A percentile compares a stretch with the other conserved stretches of the same genome.
Evolutionary conservation across 2,329 filamentous ascomycete genomes (phyloP).

Genomic region (Seiridium unicorne): DNA sequence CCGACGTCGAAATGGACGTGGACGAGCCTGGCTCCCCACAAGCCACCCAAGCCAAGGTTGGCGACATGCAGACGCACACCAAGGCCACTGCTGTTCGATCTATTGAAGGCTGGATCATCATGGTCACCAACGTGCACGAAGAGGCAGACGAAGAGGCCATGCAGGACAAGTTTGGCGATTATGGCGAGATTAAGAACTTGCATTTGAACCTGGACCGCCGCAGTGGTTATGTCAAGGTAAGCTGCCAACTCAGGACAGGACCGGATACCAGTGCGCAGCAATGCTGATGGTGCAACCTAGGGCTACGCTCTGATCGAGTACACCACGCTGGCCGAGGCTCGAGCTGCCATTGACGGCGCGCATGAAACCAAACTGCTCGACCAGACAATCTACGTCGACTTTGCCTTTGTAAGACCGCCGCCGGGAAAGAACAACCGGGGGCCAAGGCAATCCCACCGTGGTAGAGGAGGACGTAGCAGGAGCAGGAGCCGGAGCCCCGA

Average conservation of each 20-base stretch:
- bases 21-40: slow-evolving; percentile 43
- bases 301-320: slow-evolving; percentile 87
- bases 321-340: slow-evolving; percentile 73
- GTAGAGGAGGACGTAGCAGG: slow-evolving; percentile 41
- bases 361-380: slow-evolving; percentile 76
- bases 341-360: slow-evolving; percentile 79
- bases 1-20: slow-evolving; percentile 59
- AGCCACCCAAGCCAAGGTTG: slow-evolving; percentile 46
- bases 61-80: slow-evolving; percentile 68
- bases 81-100: slow-evolving; percentile 80
- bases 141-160: slow-evolving; percentile 82
- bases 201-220: slow-evolving; percentile 80
- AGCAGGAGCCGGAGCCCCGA: slow-evolving; percentile 45
- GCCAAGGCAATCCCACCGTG: slow-evolving; percentile 35
- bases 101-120: slow-evolving; percentile 87
- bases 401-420: slow-evolving; percentile 80
- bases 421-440: slow-evolving; percentile 53
- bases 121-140: slow-evolving; percentile 84
- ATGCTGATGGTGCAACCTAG: slow-evolving; percentile 37
- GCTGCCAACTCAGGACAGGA: slow-evolving; percentile 12
- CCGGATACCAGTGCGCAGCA: not conserved
- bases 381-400: slow-evolving; percentile 78
- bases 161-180: slow-evolving; percentile 80
- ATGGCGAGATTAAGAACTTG: slow-evolving; percentile 82
- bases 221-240: slow-evolving; percentile 83